These are phyloP conservation scores for Sphagnum contortum DNA, from an alignment of 225 moss, liverwort and hornwort genomes.

Conservation along the genomic window DNA sequence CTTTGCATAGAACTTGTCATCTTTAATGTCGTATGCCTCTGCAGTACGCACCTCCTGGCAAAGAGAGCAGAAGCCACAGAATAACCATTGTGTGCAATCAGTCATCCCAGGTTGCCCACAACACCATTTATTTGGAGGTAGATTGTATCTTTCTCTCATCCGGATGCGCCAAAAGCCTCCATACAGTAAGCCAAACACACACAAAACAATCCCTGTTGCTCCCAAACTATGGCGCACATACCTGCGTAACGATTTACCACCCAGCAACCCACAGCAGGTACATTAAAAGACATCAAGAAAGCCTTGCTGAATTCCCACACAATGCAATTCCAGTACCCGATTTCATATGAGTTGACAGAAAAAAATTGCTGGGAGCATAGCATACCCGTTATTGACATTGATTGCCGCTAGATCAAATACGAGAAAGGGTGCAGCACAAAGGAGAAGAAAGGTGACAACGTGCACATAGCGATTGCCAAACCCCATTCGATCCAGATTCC, in stretches of 20 bases:
- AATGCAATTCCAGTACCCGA: too few species aligned
- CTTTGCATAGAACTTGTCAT: conserved; percentile 44
- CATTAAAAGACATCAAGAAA: too few species aligned
- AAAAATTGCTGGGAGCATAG: too few species aligned
- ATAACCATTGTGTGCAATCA: conserved; percentile 63
- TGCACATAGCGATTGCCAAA: conserved; percentile 94
- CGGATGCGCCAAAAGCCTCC: conserved; percentile 76
- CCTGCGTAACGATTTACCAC: background rate
- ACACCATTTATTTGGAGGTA: conserved; percentile 39
- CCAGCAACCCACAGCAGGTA: too few species aligned
- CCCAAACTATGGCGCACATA: conserved; percentile 34
- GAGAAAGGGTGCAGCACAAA: conserved; percentile 77
- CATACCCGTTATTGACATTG: conserved; percentile 53
- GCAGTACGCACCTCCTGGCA: conserved; percentile 84
- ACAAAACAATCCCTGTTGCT: conserved; percentile 41
- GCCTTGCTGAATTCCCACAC: too few species aligned
- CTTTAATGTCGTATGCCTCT: conserved; percentile 49
- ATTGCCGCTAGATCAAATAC: conserved; percentile 91
- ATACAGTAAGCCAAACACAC: conserved; percentile 53
- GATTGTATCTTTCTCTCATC: conserved; percentile 61
- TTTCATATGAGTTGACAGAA: too few species aligned
- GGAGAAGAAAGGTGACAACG: conserved; percentile 66
- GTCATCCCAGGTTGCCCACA: conserved; percentile 27
- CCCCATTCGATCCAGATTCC: conserved; percentile 83
- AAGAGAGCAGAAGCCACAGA: conserved; percentile 46